These are phyloP conservation scores for Picochlorum sp. DNA, from an alignment of 139 green algal species.

Conservation along the genomic window DNA sequence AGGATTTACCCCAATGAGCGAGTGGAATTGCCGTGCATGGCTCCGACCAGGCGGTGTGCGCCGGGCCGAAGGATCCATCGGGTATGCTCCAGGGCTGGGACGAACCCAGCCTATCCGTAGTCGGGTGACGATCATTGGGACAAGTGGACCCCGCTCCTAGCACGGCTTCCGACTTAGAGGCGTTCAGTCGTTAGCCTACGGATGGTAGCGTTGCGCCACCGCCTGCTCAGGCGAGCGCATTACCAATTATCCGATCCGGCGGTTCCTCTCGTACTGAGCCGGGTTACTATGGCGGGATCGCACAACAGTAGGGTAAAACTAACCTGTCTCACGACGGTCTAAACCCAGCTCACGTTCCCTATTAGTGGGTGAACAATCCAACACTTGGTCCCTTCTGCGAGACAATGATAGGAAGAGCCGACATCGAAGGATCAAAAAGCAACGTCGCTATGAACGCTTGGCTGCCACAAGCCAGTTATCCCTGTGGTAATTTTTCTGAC, in stretches of 20 bases:
- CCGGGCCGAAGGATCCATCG: constrained; percentile 35
- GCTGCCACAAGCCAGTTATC: constrained; percentile 85
- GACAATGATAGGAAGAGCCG: constrained; percentile 58
- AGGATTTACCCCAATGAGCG: constrained; percentile 71
- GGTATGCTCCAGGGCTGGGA: constrained; percentile 55
- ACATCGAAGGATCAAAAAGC: constrained; percentile 61
- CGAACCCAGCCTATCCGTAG: constrained; percentile 57
- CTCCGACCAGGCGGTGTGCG: constrained; percentile 28
- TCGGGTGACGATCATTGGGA: constrained; percentile 61
- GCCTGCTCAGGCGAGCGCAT: constrained; percentile 69
- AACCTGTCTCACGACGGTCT: constrained; percentile 21
- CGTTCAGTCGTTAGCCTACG: constrained; percentile 76
- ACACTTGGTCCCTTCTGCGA: constrained; percentile 62
- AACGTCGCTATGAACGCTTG: constrained; percentile 54
- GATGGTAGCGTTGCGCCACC: constrained; percentile 77
- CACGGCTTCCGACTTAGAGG: constrained; percentile 72
- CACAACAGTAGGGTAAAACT: constrained; percentile 62
- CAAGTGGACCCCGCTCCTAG: constrained; percentile 53
- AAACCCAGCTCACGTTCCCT: constrained; percentile 78
- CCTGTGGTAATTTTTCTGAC: constrained; percentile 86
- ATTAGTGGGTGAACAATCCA: constrained; percentile 73
- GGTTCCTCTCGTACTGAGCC: constrained; percentile 90
- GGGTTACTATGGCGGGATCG: constrained; percentile 73
- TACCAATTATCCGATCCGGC: constrained; percentile 76
- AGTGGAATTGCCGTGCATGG: constrained; percentile 56